These are phyloP conservation scores for Syncephalastrum sp. DNA, from an alignment of 371 early-diverging fungal species.

Conservation along the genomic window DNA sequence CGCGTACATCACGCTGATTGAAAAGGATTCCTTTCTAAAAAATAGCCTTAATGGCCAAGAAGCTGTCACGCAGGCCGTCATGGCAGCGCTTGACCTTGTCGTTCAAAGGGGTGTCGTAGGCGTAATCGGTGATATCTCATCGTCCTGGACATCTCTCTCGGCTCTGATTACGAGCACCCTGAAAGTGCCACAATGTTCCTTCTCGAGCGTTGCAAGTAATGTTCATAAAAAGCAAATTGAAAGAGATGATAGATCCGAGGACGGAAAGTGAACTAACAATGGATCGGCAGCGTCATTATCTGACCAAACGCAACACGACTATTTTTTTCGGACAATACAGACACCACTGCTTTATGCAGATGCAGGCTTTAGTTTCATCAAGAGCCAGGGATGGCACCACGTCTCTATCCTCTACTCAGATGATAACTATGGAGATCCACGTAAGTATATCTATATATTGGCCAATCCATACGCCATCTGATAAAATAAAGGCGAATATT, in stretches of 20 bases:
- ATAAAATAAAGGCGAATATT: too few species aligned
- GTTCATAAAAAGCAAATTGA: neutral
- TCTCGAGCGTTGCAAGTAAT: constrained; percentile 55
- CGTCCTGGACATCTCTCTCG: constrained; percentile 52
- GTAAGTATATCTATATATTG: constrained; percentile 17
- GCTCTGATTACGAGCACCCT: constrained; percentile 53
- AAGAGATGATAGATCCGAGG: neutral
- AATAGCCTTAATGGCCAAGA: constrained; percentile 36
- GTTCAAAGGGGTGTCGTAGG: constrained; percentile 52
- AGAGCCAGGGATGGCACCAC: constrained; percentile 48
- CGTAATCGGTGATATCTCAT: constrained; percentile 55
- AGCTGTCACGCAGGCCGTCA: constrained; percentile 48
- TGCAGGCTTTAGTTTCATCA: constrained; percentile 47
- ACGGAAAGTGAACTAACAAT: too few species aligned
- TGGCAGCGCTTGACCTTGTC: constrained; percentile 42
- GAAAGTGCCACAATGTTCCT: constrained; percentile 58
- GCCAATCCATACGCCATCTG: too few species aligned
- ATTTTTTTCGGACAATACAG: constrained; percentile 55
- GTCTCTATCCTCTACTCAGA: constrained; percentile 50
- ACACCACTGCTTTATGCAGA: constrained; percentile 48
- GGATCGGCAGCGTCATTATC: constrained; percentile 44
- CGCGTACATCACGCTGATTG: constrained; percentile 53
- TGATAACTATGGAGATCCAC: constrained; percentile 48
- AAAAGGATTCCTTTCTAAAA: constrained; percentile 54
- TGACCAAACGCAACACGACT: constrained; percentile 48